Conservation (phyloP, 495 filamentous ascomycete genomes). For the Rhypophila decipiens region DNA sequence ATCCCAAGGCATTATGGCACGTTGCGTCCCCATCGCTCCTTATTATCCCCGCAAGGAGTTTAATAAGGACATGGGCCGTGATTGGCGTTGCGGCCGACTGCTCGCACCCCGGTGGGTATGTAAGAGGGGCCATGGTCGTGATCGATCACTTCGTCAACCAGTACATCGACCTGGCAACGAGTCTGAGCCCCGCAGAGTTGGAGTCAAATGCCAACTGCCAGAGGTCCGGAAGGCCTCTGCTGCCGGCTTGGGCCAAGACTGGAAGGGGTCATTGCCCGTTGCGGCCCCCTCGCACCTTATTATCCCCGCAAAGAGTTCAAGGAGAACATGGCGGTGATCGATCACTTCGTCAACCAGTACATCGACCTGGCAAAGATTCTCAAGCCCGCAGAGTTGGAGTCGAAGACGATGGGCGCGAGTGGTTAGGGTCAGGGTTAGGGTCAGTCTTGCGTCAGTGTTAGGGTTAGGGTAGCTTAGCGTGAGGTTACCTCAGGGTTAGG, state of each 20-base stretch:
- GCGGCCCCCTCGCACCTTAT: slow-evolving; percentile 49
- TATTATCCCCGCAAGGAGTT: slow-evolving; percentile 55
- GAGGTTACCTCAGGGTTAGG: no score
- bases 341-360: slow-evolving; percentile 67
- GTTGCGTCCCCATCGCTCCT: slow-evolving; percentile 49
- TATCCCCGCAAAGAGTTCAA: slow-evolving; percentile 56
- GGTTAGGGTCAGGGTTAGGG: no score
- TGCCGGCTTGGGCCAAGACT: no score
- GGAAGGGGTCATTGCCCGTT: slow-evolving; percentile 53
- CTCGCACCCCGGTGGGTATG: no score
- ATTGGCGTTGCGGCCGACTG: no score
- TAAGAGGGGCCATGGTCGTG: no score
- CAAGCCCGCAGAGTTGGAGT: slow-evolving; percentile 51
- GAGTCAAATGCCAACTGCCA: slow-evolving; percentile 65
- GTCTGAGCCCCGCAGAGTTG: slow-evolving; percentile 68
- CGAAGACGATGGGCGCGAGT: slow-evolving; percentile 55
- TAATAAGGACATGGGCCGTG: slow-evolving; percentile 52
- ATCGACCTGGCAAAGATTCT: slow-evolving; percentile 61
- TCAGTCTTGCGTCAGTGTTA: no score
- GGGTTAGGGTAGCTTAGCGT: no score
- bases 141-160: no score
- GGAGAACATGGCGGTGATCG: slow-evolving; percentile 57
- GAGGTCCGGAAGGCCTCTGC: no score
- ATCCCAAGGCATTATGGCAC: slow-evolving; percentile 53
- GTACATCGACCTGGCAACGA: slow-evolving; percentile 45